These are phyloP conservation scores for Cystobasidium tubakii DNA, from an alignment of 768 basidiomycete genomes.

Conservation along the genomic window DNA sequence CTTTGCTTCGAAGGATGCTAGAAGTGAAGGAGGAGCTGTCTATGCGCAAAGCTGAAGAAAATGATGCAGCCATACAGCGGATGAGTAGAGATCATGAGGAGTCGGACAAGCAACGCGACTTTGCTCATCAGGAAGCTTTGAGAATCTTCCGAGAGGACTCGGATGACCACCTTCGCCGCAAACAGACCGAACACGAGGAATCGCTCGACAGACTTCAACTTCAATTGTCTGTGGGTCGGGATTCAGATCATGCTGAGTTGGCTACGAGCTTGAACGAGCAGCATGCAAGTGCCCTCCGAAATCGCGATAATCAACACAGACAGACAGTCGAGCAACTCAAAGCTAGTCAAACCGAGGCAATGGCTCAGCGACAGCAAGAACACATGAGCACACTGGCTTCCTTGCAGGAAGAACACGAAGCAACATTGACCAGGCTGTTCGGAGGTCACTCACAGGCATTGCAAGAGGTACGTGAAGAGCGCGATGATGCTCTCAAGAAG, in stretches of 20 bases:
- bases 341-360: constrained; percentile 56
- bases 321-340: constrained; percentile 57
- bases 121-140: constrained; percentile 37
- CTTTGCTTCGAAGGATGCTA: constrained; percentile 59
- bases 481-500: background rate
- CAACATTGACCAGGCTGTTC: constrained; percentile 48
- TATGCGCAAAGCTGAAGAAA: constrained; percentile 61
- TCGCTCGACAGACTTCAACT: constrained; percentile 43
- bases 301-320: background rate
- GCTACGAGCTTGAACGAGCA: background rate
- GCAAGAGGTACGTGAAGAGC: constrained; percentile 2
- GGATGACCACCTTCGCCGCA: constrained; percentile 60
- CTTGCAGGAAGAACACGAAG: constrained; percentile 33
- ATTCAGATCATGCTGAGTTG: constrained; percentile 1
- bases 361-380: constrained; percentile 13
- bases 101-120: background rate
- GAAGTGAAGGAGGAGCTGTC: constrained; percentile 35
- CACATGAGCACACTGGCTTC: background rate
- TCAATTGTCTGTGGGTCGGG: background rate
- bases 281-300: background rate
- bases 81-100: constrained; percentile 59
- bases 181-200: constrained; percentile 62
- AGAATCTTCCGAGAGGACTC: constrained; percentile 57
- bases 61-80: constrained; percentile 58
- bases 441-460: constrained; percentile 11